Base-by-base conservation (phyloP, 352 stramenopile genomes). In the Elongisporangium anandrum region DNA sequence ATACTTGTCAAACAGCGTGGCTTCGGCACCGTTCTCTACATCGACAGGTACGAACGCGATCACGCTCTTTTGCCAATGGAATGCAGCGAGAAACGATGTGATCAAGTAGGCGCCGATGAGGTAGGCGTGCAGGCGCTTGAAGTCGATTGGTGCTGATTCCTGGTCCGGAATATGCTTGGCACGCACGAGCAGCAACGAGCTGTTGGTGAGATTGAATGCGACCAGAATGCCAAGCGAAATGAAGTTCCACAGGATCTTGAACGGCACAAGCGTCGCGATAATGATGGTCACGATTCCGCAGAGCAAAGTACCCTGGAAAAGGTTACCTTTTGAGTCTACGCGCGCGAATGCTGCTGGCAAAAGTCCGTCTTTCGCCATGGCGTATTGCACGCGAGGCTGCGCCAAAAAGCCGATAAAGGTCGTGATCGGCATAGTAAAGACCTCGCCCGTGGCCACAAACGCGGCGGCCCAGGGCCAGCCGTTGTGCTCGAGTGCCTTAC, bases 401-500 rank as follows among this genome's bases (percentile, higher is more conserved):
- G 96, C 93, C 24, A 98, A 69, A 45, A 98, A 96, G 13, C 89
- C 94, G 34, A 99, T 96, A 39, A 99, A 87, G 7, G 97, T 88
- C n/a, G 97, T 97, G 41, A 99, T 88, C 0, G 96, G 96, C 71
- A 99, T 95, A 16, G 93, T 98, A 24, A 98, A 63, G 3, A 99
- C 79, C 67, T 99, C 96, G 21, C 96, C 96, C 3, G 83, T 84
- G 2, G 88, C 85, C 3, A 96, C 87, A 50, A 98, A 70, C 3
- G 95, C 84, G 23, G 85, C 84, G 0, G 86, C 83, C 87, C 88
- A 90, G 5, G 73, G 47, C 64, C 72, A 70, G 0, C 85, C 85
- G 0, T 78, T 57, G 56, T 76, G 73, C n/a, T 72, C 70, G n/a
- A 96, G 94, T 0, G 81, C 87, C 38, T 81, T 82, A 2, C 85